phyloP scores from a whole-genome alignment of 148 eudicot genomes.

The Rheum nobile region DNA sequence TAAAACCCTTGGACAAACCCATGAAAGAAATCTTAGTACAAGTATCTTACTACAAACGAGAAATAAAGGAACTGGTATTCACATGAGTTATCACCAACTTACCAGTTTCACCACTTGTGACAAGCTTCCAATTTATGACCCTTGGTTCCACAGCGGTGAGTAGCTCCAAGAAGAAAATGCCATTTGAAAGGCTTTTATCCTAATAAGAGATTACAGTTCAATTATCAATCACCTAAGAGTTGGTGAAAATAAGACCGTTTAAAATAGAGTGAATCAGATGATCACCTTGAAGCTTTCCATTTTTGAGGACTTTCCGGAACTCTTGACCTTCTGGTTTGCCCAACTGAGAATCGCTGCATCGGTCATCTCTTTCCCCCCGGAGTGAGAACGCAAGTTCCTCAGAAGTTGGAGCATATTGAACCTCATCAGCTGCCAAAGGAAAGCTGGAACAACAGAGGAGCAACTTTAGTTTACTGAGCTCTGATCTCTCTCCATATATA shows the following conservation, averaged over 20 bases:
- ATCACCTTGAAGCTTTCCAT: constrained; percentile 79
- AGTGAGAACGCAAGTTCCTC: constrained; percentile 58
- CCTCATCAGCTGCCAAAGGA: constrained; percentile 92
- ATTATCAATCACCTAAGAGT: not conserved
- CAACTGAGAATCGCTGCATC: constrained; percentile 72
- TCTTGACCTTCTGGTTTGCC: constrained; percentile 78
- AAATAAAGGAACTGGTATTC: not conserved
- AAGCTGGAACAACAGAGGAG: constrained; percentile 35
- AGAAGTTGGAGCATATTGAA: constrained; percentile 79
- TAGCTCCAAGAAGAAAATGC: constrained; percentile 80
- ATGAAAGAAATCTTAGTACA: not conserved
- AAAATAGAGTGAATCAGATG: not conserved
- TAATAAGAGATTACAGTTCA: constrained; percentile 13
- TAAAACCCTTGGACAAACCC: not conserved
- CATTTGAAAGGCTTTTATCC: constrained; percentile 79
- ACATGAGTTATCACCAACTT: constrained; percentile 10
- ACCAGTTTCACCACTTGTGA: constrained; percentile 83
- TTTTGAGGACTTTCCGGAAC: constrained; percentile 44
- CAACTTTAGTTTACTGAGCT: not conserved
- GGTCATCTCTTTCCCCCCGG: constrained; percentile 71
- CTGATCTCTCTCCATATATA: not conserved
- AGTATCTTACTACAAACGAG: not conserved
- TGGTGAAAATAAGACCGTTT: not conserved
- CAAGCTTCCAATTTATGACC: constrained; percentile 86
- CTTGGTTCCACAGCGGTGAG: constrained; percentile 83